Evolutionary conservation across 2,329 filamentous ascomycete species (phyloP).

Genomic region (Neopestalotiopsis sp.): DNA sequence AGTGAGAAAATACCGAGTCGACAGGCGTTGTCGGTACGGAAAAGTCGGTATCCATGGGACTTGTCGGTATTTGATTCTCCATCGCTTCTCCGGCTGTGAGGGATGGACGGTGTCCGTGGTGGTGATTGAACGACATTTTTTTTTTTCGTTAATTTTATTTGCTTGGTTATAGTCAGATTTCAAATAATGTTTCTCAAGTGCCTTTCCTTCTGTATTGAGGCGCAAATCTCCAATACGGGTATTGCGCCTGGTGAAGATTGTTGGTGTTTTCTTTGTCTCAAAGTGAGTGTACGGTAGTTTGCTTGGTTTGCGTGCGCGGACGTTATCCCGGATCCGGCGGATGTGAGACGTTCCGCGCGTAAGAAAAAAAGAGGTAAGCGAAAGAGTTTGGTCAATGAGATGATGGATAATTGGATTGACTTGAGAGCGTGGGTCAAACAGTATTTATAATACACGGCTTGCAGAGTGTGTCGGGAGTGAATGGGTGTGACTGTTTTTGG

Average conservation of each 20-base stretch:
- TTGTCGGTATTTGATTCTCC: constrained; percentile 13
- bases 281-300: background rate
- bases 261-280: background rate
- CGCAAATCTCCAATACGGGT: background rate
- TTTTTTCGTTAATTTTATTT: background rate
- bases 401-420: background rate
- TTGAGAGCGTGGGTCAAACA: background rate
- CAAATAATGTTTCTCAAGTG: background rate
- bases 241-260: background rate
- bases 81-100: background rate
- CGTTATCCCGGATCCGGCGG: background rate
- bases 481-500: background rate
- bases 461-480: background rate
- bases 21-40: constrained; percentile 23
- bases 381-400: background rate
- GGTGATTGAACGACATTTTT: constrained; percentile 16
- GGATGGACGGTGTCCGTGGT: constrained; percentile 11
- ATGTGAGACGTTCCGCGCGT: background rate
- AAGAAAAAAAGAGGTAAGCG: background rate
- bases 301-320: background rate
- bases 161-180: background rate
- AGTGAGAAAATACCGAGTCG: constrained; percentile 5
- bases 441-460: background rate
- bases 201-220: background rate
- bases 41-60: constrained; percentile 14